Conservation (phyloP, 2,329 filamentous ascomycete species). For the Penicillium concentricum region DNA sequence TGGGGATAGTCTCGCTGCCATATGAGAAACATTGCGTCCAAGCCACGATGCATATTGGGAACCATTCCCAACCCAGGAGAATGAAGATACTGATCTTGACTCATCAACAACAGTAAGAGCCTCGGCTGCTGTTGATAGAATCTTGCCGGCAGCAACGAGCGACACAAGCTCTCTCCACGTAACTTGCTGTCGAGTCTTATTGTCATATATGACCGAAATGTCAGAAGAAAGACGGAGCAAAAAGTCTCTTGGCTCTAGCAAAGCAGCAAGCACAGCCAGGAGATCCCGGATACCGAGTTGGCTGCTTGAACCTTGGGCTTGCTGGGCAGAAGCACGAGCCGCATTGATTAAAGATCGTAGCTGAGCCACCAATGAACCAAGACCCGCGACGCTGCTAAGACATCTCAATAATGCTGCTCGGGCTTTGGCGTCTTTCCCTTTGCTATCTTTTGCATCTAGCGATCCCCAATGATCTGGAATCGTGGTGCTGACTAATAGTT, state of each 20-base stretch:
- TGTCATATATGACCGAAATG: constrained; percentile 41
- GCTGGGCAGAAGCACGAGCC: constrained; percentile 23
- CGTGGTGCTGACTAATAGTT: constrained; percentile 70
- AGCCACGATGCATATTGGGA: constrained; percentile 70
- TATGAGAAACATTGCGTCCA: constrained; percentile 58
- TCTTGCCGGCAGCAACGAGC: constrained; percentile 59
- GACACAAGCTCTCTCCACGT: constrained; percentile 64
- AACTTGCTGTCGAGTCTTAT: constrained; percentile 48
- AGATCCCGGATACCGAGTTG: constrained; percentile 35
- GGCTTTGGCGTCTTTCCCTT: constrained; percentile 14
- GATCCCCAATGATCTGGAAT: constrained; percentile 79
- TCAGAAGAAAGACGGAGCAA: constrained; percentile 47
- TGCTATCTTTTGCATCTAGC: constrained; percentile 42
- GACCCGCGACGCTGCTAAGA: constrained; percentile 70
- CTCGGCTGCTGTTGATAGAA: constrained; percentile 60
- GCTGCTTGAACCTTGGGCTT: constrained; percentile 35
- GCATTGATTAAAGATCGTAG: constrained; percentile 59
- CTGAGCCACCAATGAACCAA: constrained; percentile 74
- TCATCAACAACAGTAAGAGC: constrained; percentile 43
- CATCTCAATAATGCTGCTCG: constrained; percentile 57
- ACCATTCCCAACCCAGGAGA: constrained; percentile 65
- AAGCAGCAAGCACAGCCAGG: constrained; percentile 36
- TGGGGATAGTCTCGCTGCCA: constrained; percentile 45
- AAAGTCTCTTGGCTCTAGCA: constrained; percentile 47
- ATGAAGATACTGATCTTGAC: constrained; percentile 21